These are phyloP conservation scores for Globisporangium carolinianum DNA, from an alignment of 352 stramenopile species.

Conservation along the genomic window DNA sequence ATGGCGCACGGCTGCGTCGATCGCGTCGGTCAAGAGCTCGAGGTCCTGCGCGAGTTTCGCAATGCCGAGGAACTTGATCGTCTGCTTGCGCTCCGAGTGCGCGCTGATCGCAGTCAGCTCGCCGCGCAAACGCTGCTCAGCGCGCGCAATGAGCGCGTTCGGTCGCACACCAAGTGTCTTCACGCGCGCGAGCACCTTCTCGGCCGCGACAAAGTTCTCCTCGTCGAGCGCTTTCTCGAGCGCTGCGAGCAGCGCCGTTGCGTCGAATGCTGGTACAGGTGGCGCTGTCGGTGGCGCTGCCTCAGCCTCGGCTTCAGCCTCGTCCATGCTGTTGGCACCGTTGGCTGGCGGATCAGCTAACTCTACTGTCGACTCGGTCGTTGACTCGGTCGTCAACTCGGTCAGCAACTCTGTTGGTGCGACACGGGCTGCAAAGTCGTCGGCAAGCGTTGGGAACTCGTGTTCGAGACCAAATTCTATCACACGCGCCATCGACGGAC, in stretches of 20 bases:
- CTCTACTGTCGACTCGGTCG: neutral
- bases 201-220: conserved; percentile 56
- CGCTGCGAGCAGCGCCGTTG: conserved; percentile 31
- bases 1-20: conserved; percentile 44
- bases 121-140: conserved; percentile 21
- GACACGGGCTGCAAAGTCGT: conserved; percentile 3
- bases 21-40: conserved; percentile 56
- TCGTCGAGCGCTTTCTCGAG: conserved; percentile 62
- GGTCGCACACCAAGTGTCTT: conserved; percentile 26
- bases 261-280: conserved; percentile 17
- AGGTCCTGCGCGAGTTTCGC: conserved; percentile 66
- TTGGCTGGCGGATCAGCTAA: neutral
- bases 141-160: conserved; percentile 25
- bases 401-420: neutral
- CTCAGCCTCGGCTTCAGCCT: neutral
- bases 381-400: neutral
- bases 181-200: conserved; percentile 43
- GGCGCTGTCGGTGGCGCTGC: neutral
- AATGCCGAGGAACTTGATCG: conserved; percentile 70
- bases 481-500: conserved; percentile 35
- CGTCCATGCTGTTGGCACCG: neutral
- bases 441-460: conserved; percentile 33
- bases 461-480: conserved; percentile 52
- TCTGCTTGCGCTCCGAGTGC: conserved; percentile 60
- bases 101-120: conserved; percentile 29